phyloP scores from a whole-genome alignment of 306 rosid species.

The Echinosophora koreensis region DNA sequence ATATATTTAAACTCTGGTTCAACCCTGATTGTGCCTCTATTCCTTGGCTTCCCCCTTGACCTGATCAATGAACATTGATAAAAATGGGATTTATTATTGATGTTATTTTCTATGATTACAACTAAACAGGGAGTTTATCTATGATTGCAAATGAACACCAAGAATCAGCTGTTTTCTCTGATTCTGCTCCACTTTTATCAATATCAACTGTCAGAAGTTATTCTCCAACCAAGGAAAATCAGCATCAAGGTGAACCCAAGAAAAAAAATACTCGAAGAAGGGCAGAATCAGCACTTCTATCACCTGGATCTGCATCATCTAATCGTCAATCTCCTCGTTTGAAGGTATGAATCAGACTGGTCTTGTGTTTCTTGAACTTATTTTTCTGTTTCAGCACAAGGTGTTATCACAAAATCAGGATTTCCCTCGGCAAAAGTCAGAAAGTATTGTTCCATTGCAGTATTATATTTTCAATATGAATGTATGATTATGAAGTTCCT shows the following conservation, averaged over 20 bases:
- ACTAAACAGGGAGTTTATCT: constrained; percentile 50
- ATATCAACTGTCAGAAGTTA: constrained; percentile 59
- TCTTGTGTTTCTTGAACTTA: constrained; percentile 19
- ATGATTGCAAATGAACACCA: constrained; percentile 50
- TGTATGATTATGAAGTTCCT: neutral
- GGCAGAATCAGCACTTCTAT: constrained; percentile 41
- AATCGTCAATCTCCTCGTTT: constrained; percentile 64
- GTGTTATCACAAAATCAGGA: constrained; percentile 1
- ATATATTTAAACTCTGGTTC: neutral
- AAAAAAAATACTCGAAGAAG: constrained; percentile 53
- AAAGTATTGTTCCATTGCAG: neutral
- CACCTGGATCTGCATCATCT: constrained; percentile 65
- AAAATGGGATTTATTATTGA: neutral
- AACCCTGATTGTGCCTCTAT: neutral
- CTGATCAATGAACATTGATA: neutral
- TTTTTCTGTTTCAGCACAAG: constrained; percentile 10
- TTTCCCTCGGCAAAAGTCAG: neutral
- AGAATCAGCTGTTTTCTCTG: constrained; percentile 60
- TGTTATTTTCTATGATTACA: constrained; percentile 10
- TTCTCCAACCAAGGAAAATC: constrained; percentile 48
- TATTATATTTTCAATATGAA: neutral
- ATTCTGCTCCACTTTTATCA: constrained; percentile 70
- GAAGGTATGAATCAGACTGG: constrained; percentile 50
- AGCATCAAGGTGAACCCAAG: constrained; percentile 50
- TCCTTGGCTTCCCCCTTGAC: neutral